Conservation (phyloP, 2,329 filamentous ascomycete genomes). For the Mycogone perniciosa region DNA sequence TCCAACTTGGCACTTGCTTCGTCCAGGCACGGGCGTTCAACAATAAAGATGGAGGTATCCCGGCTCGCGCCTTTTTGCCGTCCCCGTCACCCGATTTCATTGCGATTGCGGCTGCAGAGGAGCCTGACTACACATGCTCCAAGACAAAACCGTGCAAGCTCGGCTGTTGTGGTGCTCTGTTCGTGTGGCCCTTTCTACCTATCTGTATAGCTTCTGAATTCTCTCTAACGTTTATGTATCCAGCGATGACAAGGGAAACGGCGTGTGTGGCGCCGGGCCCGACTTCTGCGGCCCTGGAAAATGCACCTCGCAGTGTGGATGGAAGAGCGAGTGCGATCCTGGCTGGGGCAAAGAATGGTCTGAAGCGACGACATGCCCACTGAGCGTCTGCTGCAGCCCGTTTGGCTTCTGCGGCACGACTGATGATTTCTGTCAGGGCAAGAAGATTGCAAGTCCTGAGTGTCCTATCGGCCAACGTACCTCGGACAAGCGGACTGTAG, state of each 20-base stretch:
- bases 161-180: not conserved
- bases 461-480: not conserved
- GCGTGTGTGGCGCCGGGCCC: constrained; percentile 7
- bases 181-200: not conserved
- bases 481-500: constrained; percentile 18
- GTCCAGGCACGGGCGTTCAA: too few species aligned
- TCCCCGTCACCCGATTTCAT: too few species aligned
- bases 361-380: constrained; percentile 23
- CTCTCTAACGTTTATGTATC: not conserved
- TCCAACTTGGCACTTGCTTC: too few species aligned
- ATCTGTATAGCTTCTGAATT: not conserved
- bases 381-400: constrained; percentile 32
- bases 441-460: constrained; percentile 13
- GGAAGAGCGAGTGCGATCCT: constrained; percentile 25
- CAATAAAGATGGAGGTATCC: too few species aligned
- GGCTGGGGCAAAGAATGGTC: constrained; percentile 25
- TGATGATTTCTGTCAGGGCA: constrained; percentile 20
- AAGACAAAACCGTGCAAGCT: not conserved
- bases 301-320: constrained; percentile 19
- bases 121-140: not conserved
- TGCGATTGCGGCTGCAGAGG: too few species aligned
- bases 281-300: constrained; percentile 5
- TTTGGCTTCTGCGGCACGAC: constrained; percentile 29
- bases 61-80: too few species aligned
- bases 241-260: constrained; percentile 1